Percentiles rank a stretch among this genome's conserved stretches.
Evolutionary conservation across 768 basidiomycete genomes (phyloP).

Genomic region (Glaciozyma martinii): DNA sequence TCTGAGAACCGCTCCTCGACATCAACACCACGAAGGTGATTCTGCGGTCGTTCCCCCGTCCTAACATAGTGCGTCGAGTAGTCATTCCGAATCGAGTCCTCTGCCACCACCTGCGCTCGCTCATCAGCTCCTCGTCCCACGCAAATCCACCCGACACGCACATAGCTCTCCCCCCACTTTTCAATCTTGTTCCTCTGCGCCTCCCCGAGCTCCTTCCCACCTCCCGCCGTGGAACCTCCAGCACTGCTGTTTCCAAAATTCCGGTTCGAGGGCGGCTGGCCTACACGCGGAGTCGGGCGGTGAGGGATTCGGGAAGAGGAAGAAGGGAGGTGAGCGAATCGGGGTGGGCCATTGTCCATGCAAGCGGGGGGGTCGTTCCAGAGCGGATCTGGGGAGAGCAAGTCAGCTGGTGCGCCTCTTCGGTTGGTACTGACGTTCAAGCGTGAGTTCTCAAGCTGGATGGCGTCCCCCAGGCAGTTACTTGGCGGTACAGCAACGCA

Average conservation of each 20-base stretch:
- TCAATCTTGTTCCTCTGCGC: conserved; percentile 12
- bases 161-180: conserved; percentile 18
- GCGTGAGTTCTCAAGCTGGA: no score
- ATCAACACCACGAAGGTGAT: conserved; percentile 82
- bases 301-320: no score
- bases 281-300: no score
- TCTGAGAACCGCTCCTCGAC: conserved; percentile 86
- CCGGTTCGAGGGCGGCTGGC: neutral
- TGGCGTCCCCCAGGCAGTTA: no score
- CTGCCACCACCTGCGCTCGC: conserved; percentile 58
- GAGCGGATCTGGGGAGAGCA: no score
- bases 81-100: conserved; percentile 94
- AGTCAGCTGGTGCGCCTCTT: no score
- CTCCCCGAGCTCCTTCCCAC: neutral
- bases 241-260: no score
- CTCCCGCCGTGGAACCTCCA: neutral
- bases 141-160: neutral
- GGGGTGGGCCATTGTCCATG: no score
- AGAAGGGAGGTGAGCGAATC: neutral
- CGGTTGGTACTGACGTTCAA: no score
- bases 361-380: no score
- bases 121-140: neutral
- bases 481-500: no score
- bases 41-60: conserved; percentile 85
- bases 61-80: conserved; percentile 84